phyloP scores from a whole-genome alignment of 768 basidiomycete genomes.

The Pleurotus pulmonarius region DNA sequence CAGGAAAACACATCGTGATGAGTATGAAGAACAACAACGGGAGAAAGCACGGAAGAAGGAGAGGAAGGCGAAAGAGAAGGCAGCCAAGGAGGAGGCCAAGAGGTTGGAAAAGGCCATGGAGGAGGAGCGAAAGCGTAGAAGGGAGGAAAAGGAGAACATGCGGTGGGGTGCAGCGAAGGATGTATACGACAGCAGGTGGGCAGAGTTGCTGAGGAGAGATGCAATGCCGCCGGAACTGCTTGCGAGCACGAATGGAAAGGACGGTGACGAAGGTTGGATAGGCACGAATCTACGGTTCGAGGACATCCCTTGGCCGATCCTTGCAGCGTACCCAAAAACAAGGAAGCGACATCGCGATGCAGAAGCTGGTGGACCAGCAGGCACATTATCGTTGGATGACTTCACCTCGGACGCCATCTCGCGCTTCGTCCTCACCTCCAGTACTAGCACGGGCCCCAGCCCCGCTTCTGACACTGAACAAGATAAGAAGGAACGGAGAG shows the following conservation, averaged over 20 bases:
- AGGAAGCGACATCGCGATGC: constrained; percentile 9
- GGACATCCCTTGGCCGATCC: constrained; percentile 76
- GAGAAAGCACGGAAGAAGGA: constrained; percentile 51
- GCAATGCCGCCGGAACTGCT: too few species aligned
- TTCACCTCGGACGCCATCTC: constrained; percentile 54
- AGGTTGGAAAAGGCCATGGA: constrained; percentile 48
- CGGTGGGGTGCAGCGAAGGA: constrained; percentile 43
- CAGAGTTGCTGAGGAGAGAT: constrained; percentile 33
- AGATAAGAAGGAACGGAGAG: constrained; percentile 47
- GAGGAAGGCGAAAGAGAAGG: constrained; percentile 50
- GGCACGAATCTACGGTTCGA: constrained; percentile 35
- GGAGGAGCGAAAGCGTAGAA: constrained; percentile 47
- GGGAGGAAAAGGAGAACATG: constrained; percentile 41
- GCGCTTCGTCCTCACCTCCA: constrained; percentile 44
- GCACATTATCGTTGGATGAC: constrained; percentile 35
- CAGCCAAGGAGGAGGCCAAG: constrained; percentile 47
- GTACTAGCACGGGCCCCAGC: constrained; percentile 4
- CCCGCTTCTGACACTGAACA: constrained; percentile 15
- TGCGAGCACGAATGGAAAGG: constrained; percentile 11
- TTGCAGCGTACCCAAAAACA: constrained; percentile 26
- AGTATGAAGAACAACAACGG: constrained; percentile 59
- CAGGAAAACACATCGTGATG: constrained; percentile 66
- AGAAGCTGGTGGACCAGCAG: constrained; percentile 1
- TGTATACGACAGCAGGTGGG: constrained; percentile 59
- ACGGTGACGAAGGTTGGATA: neutral